Conservation (phyloP, 352 stramenopile genomes). For the Phytophthora pinifolia region DNA sequence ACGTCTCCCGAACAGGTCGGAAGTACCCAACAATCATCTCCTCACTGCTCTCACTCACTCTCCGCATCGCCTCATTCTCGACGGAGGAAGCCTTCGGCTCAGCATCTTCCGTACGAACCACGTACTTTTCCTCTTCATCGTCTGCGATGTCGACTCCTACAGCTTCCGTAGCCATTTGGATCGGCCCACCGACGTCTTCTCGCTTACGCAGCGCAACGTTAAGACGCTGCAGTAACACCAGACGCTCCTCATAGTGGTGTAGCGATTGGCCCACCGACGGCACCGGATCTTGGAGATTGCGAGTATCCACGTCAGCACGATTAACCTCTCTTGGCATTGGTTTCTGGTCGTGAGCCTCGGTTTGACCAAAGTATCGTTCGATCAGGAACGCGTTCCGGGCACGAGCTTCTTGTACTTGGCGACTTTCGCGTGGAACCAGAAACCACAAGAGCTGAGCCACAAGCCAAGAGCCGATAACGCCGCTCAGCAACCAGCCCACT, state of each 20-base stretch:
- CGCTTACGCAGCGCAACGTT: slow-evolving; percentile 37
- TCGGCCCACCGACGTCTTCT: slow-evolving; percentile 6
- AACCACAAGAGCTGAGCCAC: slow-evolving; percentile 40
- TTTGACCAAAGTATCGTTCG: slow-evolving; percentile 48
- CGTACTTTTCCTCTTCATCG: not conserved
- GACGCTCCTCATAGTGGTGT: slow-evolving; percentile 35
- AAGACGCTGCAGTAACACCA: slow-evolving; percentile 36
- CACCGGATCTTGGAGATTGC: slow-evolving; percentile 11
- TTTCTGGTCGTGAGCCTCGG: slow-evolving; percentile 8
- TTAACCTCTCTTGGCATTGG: slow-evolving; percentile 2
- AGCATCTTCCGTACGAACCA: not conserved
- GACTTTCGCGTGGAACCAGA: slow-evolving; percentile 32
- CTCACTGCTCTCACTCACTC: slow-evolving; percentile 21
- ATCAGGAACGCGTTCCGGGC: slow-evolving; percentile 44
- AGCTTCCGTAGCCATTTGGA: not conserved
- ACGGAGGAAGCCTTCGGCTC: not conserved
- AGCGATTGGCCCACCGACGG: slow-evolving; percentile 14
- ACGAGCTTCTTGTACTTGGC: slow-evolving; percentile 18
- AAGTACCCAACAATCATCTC: slow-evolving; percentile 50
- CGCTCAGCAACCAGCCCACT: slow-evolving; percentile 36
- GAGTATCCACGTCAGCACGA: not conserved
- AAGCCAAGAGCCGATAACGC: slow-evolving; percentile 33
- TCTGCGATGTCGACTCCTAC: not conserved
- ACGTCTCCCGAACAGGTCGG: slow-evolving; percentile 13
- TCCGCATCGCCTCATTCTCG: slow-evolving; percentile 9